These are phyloP conservation scores for Amphibolis antarctica DNA, from an alignment of 106 monocot genomes.

Conservation along the genomic window DNA sequence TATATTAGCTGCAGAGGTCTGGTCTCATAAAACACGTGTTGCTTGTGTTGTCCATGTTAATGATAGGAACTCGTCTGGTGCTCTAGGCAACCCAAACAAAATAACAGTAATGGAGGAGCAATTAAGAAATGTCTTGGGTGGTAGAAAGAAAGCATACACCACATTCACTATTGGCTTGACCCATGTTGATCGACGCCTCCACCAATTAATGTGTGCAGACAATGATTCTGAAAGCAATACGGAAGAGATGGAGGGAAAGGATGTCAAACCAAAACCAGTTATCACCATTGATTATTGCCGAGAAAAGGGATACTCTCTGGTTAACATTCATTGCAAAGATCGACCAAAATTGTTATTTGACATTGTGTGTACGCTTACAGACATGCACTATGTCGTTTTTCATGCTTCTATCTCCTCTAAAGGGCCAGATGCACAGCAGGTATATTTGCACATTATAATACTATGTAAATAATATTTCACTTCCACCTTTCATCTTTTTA, in stretches of 20 bases:
- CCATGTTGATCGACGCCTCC: constrained; percentile 76
- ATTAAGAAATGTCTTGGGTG: constrained; percentile 50
- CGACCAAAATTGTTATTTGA: constrained; percentile 77
- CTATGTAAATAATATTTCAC: background rate
- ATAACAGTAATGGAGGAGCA: constrained; percentile 52
- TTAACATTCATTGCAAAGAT: constrained; percentile 73
- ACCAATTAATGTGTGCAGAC: constrained; percentile 85
- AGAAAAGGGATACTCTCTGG: constrained; percentile 84
- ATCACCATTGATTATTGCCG: constrained; percentile 65
- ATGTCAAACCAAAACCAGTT: constrained; percentile 29
- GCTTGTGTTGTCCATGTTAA: constrained; percentile 83
- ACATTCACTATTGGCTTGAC: constrained; percentile 46
- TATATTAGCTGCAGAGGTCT: constrained; percentile 74
- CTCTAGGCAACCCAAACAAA: constrained; percentile 42
- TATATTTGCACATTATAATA: constrained; percentile 8
- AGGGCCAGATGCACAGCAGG: constrained; percentile 62
- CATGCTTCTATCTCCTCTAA: constrained; percentile 86
- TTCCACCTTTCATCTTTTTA: background rate
- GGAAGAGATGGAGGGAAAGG: constrained; percentile 9
- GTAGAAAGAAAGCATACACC: constrained; percentile 32
- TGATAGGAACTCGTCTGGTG: constrained; percentile 36
- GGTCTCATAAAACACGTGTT: constrained; percentile 75
- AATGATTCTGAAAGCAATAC: constrained; percentile 43
- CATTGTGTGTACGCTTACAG: constrained; percentile 86
- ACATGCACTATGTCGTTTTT: constrained; percentile 84